These are phyloP conservation scores for Pichia gijzeniarum DNA, from an alignment of 805 yeast genomes.

Conservation along the genomic window DNA sequence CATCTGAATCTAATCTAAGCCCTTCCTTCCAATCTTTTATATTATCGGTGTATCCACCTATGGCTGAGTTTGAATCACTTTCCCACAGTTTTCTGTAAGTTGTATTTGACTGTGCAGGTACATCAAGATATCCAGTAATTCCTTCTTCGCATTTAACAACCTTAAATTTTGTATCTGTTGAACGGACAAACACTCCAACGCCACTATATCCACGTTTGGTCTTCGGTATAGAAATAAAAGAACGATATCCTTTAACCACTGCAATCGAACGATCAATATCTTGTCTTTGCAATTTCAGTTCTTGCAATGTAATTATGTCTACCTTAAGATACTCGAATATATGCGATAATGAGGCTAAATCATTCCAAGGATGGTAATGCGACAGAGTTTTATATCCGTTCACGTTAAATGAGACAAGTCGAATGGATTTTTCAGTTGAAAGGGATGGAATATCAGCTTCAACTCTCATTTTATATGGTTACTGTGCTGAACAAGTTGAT, in stretches of 20 bases:
- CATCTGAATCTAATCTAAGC: slow-evolving; percentile 68
- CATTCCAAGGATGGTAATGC: slow-evolving; percentile 81
- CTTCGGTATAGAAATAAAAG: slow-evolving; percentile 65
- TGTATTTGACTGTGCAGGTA: slow-evolving; percentile 9
- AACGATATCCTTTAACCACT: slow-evolving; percentile 48
- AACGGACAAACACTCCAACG: slow-evolving; percentile 73
- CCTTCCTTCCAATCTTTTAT: slow-evolving; percentile 30
- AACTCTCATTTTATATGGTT: not conserved
- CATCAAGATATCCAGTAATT: slow-evolving; percentile 57
- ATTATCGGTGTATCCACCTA: slow-evolving; percentile 65
- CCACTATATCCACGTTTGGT: slow-evolving; percentile 84
- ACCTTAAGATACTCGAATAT: slow-evolving; percentile 53
- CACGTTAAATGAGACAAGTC: slow-evolving; percentile 59
- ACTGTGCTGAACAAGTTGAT: too few relatives aligned
- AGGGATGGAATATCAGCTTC: slow-evolving; percentile 8
- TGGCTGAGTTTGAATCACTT: slow-evolving; percentile 26
- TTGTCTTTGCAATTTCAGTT: slow-evolving; percentile 59
- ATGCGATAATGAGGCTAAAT: slow-evolving; percentile 33
- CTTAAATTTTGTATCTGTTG: slow-evolving; percentile 35
- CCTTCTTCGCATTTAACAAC: slow-evolving; percentile 87
- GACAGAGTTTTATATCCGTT: slow-evolving; percentile 78
- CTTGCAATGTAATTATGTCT: slow-evolving; percentile 84
- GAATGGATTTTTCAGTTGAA: slow-evolving; percentile 5
- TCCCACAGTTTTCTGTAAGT: slow-evolving; percentile 25
- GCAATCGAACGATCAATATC: slow-evolving; percentile 34